Base-by-base conservation (phyloP, 2,329 filamentous ascomycete species). In the Fusarium poae region DNA sequence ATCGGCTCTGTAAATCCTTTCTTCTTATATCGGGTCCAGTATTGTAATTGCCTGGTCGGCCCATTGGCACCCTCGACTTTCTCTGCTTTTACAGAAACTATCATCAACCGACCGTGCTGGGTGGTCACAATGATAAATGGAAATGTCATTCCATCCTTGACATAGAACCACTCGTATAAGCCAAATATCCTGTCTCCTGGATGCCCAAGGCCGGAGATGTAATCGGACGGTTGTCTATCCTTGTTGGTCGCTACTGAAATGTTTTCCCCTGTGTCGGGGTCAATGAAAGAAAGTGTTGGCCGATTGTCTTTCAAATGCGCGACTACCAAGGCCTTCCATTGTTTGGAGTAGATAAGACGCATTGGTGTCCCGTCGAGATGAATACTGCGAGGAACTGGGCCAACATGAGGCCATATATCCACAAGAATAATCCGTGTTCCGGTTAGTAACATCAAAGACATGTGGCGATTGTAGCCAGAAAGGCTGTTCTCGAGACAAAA, bases 101-200 rank as follows among this genome's bases (percentile, higher is more conserved):
- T 82, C 21, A 89, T 72, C 15, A 92, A 78, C 7, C 83, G 80
- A 2, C 88, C 88, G 12, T 79, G 78, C 32, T 81, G 82, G 1
- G 86, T 87, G 6, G 86, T 83, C 13, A 91, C 83, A 16, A 92
- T 82, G 32, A 93, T 81, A 73, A 89, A 91, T 3, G 86, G 83
- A 77, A 90, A 91, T 0, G 79, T 83, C 57, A 85, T 86, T n/a
- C 81, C 82, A 37, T 86, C 82, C 57, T 86, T 86, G 32, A 81
- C 78, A 65, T 86, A 88, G 7, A 82, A 76, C 91, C 91, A 94
- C 64, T 92, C 88, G 2, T 85, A 77, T 10, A 94, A 76, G 2
- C 86, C 83, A 43, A 87, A 82, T 2, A 94, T 85, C 39, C 82
- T 83, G 65, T 91, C 89, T 1, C 85, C 85, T 1, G 78, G 67